Evolutionary conservation across 768 basidiomycete species (phyloP).

Genomic region (Amanita rimosa): DNA sequence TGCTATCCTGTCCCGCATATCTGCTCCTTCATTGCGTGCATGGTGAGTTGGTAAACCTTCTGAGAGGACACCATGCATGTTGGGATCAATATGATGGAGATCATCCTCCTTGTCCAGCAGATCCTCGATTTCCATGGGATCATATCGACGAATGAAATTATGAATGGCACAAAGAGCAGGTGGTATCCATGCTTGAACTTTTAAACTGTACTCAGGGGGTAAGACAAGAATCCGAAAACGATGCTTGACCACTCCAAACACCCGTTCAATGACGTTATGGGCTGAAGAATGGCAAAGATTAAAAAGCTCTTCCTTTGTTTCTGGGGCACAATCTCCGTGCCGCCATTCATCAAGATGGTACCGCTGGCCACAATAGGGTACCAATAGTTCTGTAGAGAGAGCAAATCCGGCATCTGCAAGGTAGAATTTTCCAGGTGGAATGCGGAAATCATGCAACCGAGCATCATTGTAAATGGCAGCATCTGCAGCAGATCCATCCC

Average conservation of each 20-base stretch:
- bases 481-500: slow-evolving; percentile 29
- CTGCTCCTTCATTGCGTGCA: neutral
- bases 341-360: slow-evolving; percentile 1
- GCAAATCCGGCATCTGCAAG: slow-evolving; percentile 27
- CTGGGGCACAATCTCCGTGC: neutral
- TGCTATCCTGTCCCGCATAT: neutral
- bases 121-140: neutral
- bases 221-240: neutral
- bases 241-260: slow-evolving; percentile 21
- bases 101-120: neutral
- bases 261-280: slow-evolving; percentile 23
- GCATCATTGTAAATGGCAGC: slow-evolving; percentile 20
- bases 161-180: neutral
- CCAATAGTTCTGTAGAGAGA: slow-evolving; percentile 18
- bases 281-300: slow-evolving; percentile 24
- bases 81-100: neutral
- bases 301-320: slow-evolving; percentile 18
- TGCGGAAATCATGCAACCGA: slow-evolving; percentile 14
- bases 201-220: neutral
- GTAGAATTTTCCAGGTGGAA: slow-evolving; percentile 21
- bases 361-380: slow-evolving; percentile 20
- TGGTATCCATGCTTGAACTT: neutral
- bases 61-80: neutral
- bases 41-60: neutral
- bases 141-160: neutral